phyloP scores from a whole-genome alignment of 352 stramenopile genomes.

The Elongisporangium undulatum region DNA sequence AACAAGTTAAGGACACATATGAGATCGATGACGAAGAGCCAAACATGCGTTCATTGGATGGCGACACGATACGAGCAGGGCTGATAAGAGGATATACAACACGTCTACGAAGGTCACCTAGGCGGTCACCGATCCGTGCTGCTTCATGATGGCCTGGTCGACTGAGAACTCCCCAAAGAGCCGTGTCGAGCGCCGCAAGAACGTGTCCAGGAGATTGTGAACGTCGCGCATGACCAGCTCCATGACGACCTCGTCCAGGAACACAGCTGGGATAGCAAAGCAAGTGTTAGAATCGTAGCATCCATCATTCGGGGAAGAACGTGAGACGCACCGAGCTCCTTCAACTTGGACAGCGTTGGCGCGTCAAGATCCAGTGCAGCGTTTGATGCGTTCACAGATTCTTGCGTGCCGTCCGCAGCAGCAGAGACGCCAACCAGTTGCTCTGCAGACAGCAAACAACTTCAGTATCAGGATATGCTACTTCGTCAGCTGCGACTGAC shows the following conservation, averaged over 20 bases:
- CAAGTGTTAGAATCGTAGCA: not conserved
- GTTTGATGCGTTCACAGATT: slow-evolving; percentile 46
- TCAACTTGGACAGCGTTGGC: slow-evolving; percentile 31
- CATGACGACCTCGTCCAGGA: slow-evolving; percentile 76
- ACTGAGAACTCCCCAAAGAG: slow-evolving; percentile 62
- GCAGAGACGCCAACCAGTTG: slow-evolving; percentile 48
- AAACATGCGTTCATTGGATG: too few relatives aligned
- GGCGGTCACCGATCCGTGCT: slow-evolving; percentile 17
- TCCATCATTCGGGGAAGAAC: not conserved
- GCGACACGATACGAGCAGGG: too few relatives aligned
- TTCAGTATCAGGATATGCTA: not conserved
- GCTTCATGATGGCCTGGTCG: slow-evolving; percentile 39
- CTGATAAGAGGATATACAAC: too few relatives aligned
- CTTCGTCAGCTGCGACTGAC: not conserved
- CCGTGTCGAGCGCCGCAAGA: slow-evolving; percentile 48
- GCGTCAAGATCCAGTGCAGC: slow-evolving; percentile 16
- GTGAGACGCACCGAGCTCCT: slow-evolving; percentile 43
- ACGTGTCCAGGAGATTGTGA: slow-evolving; percentile 59
- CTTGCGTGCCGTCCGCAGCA: slow-evolving; percentile 44
- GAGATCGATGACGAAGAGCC: too few relatives aligned
- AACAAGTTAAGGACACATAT: too few relatives aligned
- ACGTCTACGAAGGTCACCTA: slow-evolving; percentile 3
- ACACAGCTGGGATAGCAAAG: slow-evolving; percentile 32
- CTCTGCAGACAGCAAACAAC: slow-evolving; percentile 19
- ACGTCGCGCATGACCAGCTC: slow-evolving; percentile 77